Conservation (phyloP, 164 flowering plant species). For the Annona cherimola region DNA sequence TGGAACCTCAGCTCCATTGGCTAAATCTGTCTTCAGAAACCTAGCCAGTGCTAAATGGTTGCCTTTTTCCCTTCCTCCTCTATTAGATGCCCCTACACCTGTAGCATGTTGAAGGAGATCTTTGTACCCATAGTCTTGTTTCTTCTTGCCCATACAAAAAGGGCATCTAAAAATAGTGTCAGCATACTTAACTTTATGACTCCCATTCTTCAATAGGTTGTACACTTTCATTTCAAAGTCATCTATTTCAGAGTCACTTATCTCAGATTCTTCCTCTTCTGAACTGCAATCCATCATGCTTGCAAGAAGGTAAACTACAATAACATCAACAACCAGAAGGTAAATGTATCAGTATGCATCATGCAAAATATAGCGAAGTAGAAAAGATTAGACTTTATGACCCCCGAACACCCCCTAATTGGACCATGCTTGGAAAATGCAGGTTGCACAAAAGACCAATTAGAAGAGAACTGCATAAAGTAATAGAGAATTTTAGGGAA, state of each 20-base stretch:
- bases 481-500: no score
- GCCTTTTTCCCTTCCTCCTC: conserved; percentile 61
- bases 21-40: conserved; percentile 51
- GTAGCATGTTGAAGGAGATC: conserved; percentile 81
- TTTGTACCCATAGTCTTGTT: conserved; percentile 71
- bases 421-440: no score
- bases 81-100: conserved; percentile 60
- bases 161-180: conserved; percentile 68
- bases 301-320: not conserved
- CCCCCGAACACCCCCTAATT: no score
- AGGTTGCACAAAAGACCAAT: no score
- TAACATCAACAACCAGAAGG: not conserved
- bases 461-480: no score
- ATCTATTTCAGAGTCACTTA: conserved; percentile 81
- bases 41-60: conserved; percentile 76
- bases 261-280: conserved; percentile 56
- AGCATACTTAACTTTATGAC: conserved; percentile 35
- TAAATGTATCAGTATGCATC: not conserved
- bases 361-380: not conserved
- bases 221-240: conserved; percentile 53
- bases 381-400: no score
- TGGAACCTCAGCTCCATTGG: conserved; percentile 3
- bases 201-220: conserved; percentile 39
- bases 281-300: conserved; percentile 47
- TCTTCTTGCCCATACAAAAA: conserved; percentile 82